These are phyloP conservation scores for Phaeosphaeria sp. DNA, from an alignment of 2,329 filamentous ascomycete genomes.

Conservation along the genomic window DNA sequence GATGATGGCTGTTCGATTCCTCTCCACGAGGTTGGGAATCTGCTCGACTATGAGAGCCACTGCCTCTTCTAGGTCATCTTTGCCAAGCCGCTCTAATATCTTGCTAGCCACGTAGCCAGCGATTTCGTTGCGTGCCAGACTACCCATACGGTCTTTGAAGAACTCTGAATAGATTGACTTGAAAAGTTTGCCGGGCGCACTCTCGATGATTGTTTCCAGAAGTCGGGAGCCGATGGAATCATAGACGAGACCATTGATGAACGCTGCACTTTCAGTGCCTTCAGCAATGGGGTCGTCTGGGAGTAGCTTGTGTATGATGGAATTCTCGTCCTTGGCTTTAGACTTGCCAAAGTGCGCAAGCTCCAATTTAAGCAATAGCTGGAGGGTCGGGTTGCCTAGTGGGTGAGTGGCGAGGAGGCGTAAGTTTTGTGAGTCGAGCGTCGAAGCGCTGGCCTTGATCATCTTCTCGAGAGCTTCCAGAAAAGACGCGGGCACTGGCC, in stretches of 20 bases:
- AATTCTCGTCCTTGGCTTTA: slow-evolving; percentile 67
- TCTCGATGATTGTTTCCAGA: slow-evolving; percentile 82
- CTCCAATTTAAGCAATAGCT: slow-evolving; percentile 87
- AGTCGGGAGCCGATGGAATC: slow-evolving; percentile 89
- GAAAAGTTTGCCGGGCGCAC: slow-evolving; percentile 86
- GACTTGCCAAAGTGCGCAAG: slow-evolving; percentile 74
- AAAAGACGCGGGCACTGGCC: slow-evolving; percentile 79
- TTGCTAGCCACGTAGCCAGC: slow-evolving; percentile 86
- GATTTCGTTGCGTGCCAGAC: slow-evolving; percentile 85
- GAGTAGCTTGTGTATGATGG: slow-evolving; percentile 77
- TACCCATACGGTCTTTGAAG: slow-evolving; percentile 80
- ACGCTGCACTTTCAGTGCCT: slow-evolving; percentile 74
- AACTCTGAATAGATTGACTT: slow-evolving; percentile 83
- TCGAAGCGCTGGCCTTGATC: slow-evolving; percentile 75
- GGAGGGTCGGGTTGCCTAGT: slow-evolving; percentile 90
- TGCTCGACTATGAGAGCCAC: slow-evolving; percentile 75
- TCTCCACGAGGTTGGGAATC: slow-evolving; percentile 73
- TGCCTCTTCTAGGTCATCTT: slow-evolving; percentile 80
- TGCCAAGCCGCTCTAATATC: slow-evolving; percentile 81
- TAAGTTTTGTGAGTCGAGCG: slow-evolving; percentile 79
- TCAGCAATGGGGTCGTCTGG: slow-evolving; percentile 80
- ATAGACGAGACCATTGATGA: slow-evolving; percentile 87
- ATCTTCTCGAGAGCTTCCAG: slow-evolving; percentile 78
- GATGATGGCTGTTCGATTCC: slow-evolving; percentile 79
- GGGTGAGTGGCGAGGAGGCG: slow-evolving; percentile 86